Evolutionary conservation across 2,329 filamentous ascomycete genomes (phyloP).

Genomic region (Cercospora brassicicola): DNA sequence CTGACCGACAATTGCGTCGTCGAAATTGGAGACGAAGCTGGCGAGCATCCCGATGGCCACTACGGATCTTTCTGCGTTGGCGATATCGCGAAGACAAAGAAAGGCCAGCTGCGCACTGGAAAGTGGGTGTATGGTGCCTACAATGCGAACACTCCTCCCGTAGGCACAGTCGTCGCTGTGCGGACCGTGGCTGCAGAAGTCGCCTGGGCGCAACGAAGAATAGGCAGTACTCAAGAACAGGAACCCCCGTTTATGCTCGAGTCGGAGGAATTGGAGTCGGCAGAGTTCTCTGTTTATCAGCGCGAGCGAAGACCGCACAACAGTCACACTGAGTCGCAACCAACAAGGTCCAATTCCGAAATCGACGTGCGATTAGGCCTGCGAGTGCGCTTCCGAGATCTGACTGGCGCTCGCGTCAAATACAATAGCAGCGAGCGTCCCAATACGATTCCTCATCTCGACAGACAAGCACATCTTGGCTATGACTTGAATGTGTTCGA

Average conservation of each 20-base stretch:
- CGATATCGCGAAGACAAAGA: slow-evolving; percentile 54
- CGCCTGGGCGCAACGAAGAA: slow-evolving; percentile 52
- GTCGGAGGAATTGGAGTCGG: slow-evolving; percentile 45
- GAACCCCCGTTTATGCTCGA: slow-evolving; percentile 36
- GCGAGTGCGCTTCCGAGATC: slow-evolving; percentile 57
- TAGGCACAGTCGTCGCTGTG: slow-evolving; percentile 56
- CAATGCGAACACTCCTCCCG: slow-evolving; percentile 50
- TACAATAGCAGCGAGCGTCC: slow-evolving; percentile 47
- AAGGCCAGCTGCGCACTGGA: slow-evolving; percentile 53
- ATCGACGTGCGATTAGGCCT: slow-evolving; percentile 35
- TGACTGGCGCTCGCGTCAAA: slow-evolving; percentile 52
- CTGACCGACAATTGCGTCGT: slow-evolving; percentile 57
- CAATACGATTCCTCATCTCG: slow-evolving; percentile 48
- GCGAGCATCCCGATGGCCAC: slow-evolving; percentile 37
- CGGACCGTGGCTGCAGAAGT: slow-evolving; percentile 50
- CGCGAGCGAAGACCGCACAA: slow-evolving; percentile 29
- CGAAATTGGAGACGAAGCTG: slow-evolving; percentile 49
- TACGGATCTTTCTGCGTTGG: slow-evolving; percentile 45
- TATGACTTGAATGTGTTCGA: slow-evolving; percentile 61
- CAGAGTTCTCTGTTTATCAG: slow-evolving; percentile 48
- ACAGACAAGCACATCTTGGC: slow-evolving; percentile 51
- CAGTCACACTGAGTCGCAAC: background rate
- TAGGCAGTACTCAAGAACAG: slow-evolving; percentile 27
- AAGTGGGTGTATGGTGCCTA: slow-evolving; percentile 56
- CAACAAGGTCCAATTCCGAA: slow-evolving; percentile 38